phyloP scores from a whole-genome alignment of 2,329 filamentous ascomycete genomes.

The Cytospora paraplurivora region DNA sequence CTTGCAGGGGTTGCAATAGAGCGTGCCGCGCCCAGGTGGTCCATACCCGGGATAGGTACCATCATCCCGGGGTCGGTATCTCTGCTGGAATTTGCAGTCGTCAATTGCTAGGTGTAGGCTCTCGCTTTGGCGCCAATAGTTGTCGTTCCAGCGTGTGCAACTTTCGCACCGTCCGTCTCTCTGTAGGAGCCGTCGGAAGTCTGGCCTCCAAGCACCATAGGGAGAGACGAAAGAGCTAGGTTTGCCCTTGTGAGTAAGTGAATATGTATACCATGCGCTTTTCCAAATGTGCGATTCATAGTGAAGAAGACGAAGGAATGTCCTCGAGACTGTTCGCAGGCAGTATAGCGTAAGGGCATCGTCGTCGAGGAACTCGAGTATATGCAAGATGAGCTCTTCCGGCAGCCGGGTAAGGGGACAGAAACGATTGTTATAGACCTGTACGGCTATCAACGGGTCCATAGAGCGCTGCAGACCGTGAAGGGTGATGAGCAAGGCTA shows the following conservation, averaged over 20 bases:
- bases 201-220: background rate
- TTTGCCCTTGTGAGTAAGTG: no score
- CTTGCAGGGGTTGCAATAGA: constrained; percentile 25
- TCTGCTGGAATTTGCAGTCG: constrained; percentile 2
- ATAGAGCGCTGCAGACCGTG: constrained; percentile 24
- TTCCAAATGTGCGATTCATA: constrained; percentile 6
- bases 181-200: constrained; percentile 26
- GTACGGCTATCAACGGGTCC: constrained; percentile 30
- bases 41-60: background rate
- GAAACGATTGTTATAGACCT: constrained; percentile 29
- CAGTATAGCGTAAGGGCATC: constrained; percentile 28
- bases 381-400: constrained; percentile 30
- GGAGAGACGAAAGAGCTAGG: background rate
- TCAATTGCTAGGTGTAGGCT: background rate
- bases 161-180: constrained; percentile 30
- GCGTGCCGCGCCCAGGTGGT: constrained; percentile 1
- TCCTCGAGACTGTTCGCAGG: constrained; percentile 29
- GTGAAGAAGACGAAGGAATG: constrained; percentile 29
- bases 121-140: background rate
- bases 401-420: constrained; percentile 30
- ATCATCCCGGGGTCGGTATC: no score
- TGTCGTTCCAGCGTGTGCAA: constrained; percentile 23
- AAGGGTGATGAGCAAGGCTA: constrained; percentile 20
- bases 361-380: constrained; percentile 25
- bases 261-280: no score